Conservation (phyloP, 2,329 filamentous ascomycete genomes). For the Metarhizium brunneum region DNA sequence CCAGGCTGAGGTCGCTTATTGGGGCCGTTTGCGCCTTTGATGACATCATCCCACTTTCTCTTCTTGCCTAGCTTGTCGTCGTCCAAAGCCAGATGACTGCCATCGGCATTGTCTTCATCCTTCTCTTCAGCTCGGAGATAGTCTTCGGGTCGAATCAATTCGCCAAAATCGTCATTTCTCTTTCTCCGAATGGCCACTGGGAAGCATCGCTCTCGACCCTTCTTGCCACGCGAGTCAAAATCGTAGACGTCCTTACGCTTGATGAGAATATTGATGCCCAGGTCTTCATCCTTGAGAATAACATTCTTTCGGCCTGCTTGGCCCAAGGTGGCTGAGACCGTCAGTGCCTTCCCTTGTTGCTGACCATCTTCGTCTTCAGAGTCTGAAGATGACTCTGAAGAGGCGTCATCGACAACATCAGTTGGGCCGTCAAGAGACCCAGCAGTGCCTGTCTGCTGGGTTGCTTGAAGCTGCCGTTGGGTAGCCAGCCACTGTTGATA, state of each 20-base stretch:
- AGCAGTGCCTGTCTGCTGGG: slow-evolving; percentile 60
- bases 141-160: slow-evolving; percentile 87
- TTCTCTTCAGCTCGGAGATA: slow-evolving; percentile 89
- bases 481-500: slow-evolving; percentile 93
- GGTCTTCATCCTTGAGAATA: slow-evolving; percentile 76
- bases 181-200: slow-evolving; percentile 73
- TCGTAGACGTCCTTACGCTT: slow-evolving; percentile 88
- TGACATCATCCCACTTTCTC: slow-evolving; percentile 76
- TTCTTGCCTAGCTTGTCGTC: slow-evolving; percentile 76
- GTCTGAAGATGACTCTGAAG: slow-evolving; percentile 74
- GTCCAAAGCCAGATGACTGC: slow-evolving; percentile 24
- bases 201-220: slow-evolving; percentile 86
- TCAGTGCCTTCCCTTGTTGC: slow-evolving; percentile 85
- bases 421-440: slow-evolving; percentile 59
- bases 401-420: slow-evolving; percentile 73
- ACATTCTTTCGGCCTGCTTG: slow-evolving; percentile 80
- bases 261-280: slow-evolving; percentile 84
- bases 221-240: slow-evolving; percentile 84
- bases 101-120: slow-evolving; percentile 60
- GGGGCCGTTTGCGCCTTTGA: slow-evolving; percentile 24
- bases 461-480: slow-evolving; percentile 77
- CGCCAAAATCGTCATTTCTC: slow-evolving; percentile 84
- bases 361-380: slow-evolving; percentile 85
- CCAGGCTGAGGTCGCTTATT: slow-evolving; percentile 52
- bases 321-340: slow-evolving; percentile 75